Percentiles rank a stretch among this genome's conserved stretches.
These are phyloP conservation scores for Sarocladium kiliense DNA, from an alignment of 2,329 filamentous ascomycete species.

Conservation along the genomic window DNA sequence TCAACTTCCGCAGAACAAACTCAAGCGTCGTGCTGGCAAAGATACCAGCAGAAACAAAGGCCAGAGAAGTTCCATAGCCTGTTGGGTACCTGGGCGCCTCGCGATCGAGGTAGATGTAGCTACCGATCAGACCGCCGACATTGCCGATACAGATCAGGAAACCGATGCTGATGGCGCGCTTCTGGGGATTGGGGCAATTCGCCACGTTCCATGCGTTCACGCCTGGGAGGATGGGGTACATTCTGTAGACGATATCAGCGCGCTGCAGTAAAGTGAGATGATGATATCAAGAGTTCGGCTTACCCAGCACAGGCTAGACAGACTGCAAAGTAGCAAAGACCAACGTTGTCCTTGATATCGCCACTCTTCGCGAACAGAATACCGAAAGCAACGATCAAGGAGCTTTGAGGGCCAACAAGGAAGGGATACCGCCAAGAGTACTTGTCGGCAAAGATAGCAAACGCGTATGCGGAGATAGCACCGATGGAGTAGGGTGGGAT, in stretches of 20 bases:
- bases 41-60: constrained; percentile 16
- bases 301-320: constrained; percentile 31
- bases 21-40: constrained; percentile 12
- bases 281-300: too few species aligned
- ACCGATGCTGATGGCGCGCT: constrained; percentile 36
- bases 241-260: constrained; percentile 19
- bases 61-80: constrained; percentile 30
- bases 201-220: constrained; percentile 35
- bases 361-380: constrained; percentile 31
- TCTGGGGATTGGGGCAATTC: constrained; percentile 31
- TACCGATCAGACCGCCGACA: constrained; percentile 30
- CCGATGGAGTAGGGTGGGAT: constrained; percentile 32
- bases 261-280: too few species aligned
- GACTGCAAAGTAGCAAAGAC: constrained; percentile 37
- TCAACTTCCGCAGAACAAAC: constrained; percentile 12
- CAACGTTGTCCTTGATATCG: constrained; percentile 32
- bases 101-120: constrained; percentile 31
- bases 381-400: constrained; percentile 27
- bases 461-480: constrained; percentile 24
- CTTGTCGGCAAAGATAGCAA: constrained; percentile 30
- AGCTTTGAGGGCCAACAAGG: constrained; percentile 27
- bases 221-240: constrained; percentile 36
- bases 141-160: constrained; percentile 35
- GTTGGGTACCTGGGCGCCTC: constrained; percentile 29
- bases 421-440: constrained; percentile 34